Evolutionary conservation across 306 rosid genomes (phyloP).

Genomic region (Carpinus fangiana): DNA sequence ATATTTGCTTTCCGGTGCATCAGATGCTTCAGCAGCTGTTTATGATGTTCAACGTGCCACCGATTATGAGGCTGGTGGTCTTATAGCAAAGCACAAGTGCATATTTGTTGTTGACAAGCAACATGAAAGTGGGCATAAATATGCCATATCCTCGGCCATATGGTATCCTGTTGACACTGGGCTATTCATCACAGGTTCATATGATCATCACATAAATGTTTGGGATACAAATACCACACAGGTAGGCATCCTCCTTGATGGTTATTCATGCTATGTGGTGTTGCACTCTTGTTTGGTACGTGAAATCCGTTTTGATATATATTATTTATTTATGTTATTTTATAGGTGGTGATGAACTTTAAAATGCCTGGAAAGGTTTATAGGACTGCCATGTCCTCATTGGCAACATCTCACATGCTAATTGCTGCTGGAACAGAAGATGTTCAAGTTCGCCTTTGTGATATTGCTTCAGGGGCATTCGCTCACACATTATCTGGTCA

Average conservation of each 20-base stretch:
- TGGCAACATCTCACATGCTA: conserved; percentile 86
- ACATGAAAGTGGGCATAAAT: conserved; percentile 66
- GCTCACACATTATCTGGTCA: conserved; percentile 94
- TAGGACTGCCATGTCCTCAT: conserved; percentile 81
- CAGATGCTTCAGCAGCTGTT: conserved; percentile 78
- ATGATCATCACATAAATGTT: conserved; percentile 81
- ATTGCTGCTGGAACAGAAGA: conserved; percentile 94
- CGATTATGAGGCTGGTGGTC: conserved; percentile 42
- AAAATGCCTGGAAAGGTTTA: conserved; percentile 94
- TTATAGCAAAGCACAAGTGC: conserved; percentile 55
- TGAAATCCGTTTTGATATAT: not conserved
- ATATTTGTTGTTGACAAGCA: conserved; percentile 67
- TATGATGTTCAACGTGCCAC: conserved; percentile 74
- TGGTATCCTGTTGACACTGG: conserved; percentile 97
- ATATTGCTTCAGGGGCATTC: conserved; percentile 89
- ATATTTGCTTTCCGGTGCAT: conserved; percentile 72
- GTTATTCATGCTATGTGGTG: not conserved
- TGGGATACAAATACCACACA: conserved; percentile 96
- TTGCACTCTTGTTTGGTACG: not conserved
- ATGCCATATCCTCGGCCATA: conserved; percentile 78
- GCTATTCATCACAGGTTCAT: conserved; percentile 79
- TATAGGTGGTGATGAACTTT: conserved; percentile 73
- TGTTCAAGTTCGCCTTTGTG: conserved; percentile 97
- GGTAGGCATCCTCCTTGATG: conserved; percentile 30
- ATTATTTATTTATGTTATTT: conserved; percentile 7